Conservation (phyloP, 176 grass and related monocot genomes). For the Paspalum vaginatum region DNA sequence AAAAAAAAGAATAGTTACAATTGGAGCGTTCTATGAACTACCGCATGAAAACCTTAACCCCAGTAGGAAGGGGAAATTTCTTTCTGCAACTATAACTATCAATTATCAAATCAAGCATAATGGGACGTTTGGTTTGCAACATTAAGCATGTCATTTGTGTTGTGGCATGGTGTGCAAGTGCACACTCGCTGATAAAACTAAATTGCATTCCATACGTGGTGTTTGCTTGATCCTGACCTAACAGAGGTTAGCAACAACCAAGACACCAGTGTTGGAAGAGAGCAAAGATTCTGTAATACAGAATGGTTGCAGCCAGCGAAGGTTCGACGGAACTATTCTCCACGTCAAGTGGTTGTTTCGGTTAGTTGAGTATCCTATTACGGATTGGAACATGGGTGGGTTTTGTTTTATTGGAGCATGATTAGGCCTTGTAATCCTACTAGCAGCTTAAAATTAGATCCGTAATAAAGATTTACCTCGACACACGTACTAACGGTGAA, state of each 20-base stretch:
- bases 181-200: neutral
- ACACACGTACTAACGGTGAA: neutral
- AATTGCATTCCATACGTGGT: neutral
- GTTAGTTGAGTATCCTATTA: conserved; percentile 24
- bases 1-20: too few species aligned
- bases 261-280: too few species aligned
- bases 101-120: too few species aligned
- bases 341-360: neutral
- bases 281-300: neutral
- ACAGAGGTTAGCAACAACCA: neutral
- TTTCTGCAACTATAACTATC: too few species aligned
- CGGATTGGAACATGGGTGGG: neutral
- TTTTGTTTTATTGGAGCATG: conserved; percentile 11
- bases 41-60: too few species aligned
- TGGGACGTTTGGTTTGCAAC: too few species aligned
- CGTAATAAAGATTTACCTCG: neutral
- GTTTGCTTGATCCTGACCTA: neutral
- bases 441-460: neutral
- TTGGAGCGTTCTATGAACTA: too few species aligned
- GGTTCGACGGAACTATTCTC: conserved; percentile 3
- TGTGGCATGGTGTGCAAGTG: neutral
- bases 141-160: neutral
- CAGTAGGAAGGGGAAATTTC: too few species aligned
- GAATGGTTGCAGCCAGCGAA: conserved; percentile 9
- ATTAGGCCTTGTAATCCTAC: neutral